phyloP scores from a whole-genome alignment of 306 rosid species.

The Castanopsis chinensis region DNA sequence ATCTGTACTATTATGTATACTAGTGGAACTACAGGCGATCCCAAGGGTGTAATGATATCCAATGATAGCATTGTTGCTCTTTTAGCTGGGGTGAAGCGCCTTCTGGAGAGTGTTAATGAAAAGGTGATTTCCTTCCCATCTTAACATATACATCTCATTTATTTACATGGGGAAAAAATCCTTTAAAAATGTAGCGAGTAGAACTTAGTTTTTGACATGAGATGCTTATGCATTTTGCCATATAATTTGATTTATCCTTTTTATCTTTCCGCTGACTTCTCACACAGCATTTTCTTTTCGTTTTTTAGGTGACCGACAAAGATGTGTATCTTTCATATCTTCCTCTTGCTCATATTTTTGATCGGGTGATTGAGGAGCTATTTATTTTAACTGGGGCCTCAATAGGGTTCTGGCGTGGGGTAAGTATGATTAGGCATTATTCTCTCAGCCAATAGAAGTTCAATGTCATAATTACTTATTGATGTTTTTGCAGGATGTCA shows the following conservation, averaged over 20 bases:
- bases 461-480: conserved; percentile 20
- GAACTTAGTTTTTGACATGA: not conserved
- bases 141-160: conserved; percentile 13
- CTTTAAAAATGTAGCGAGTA: not conserved
- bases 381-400: conserved; percentile 87
- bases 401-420: conserved; percentile 99
- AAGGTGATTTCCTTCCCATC: conserved; percentile 38
- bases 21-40: conserved; percentile 97
- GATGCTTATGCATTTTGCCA: not conserved
- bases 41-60: conserved; percentile 92
- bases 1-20: conserved; percentile 97
- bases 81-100: conserved; percentile 66
- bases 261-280: conserved; percentile 11
- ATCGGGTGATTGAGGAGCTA: conserved; percentile 91
- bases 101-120: conserved; percentile 69
- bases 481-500: conserved; percentile 72
- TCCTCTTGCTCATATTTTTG: conserved; percentile 93
- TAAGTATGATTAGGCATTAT: conserved; percentile 36
- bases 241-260: conserved; percentile 4
- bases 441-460: conserved; percentile 4
- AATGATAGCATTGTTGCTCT: conserved; percentile 79
- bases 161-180: not conserved
- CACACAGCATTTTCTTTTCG: conserved; percentile 7
- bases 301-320: conserved; percentile 51
- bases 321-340: conserved; percentile 93